These are phyloP conservation scores for Colletotrichum coccodes DNA, from an alignment of 2,329 filamentous ascomycete genomes.

Conservation along the genomic window DNA sequence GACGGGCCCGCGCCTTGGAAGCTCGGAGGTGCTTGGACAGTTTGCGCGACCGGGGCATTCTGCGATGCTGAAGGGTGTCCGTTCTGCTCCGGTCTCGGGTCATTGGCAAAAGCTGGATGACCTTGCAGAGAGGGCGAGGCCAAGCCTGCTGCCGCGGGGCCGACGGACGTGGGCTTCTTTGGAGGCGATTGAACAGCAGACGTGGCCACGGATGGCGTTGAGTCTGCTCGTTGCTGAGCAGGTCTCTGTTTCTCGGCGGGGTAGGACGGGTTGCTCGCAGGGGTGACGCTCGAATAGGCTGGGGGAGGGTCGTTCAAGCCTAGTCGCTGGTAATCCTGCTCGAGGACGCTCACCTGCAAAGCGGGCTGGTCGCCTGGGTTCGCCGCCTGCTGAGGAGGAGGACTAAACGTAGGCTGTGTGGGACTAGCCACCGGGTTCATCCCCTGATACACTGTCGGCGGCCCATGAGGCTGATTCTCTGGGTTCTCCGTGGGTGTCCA, in stretches of 20 bases:
- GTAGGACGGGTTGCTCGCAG: slow-evolving; percentile 67
- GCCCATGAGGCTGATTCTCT: slow-evolving; percentile 86
- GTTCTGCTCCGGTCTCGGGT: slow-evolving; percentile 67
- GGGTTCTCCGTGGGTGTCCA: slow-evolving; percentile 97
- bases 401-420: slow-evolving; percentile 58
- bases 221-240: slow-evolving; percentile 39
- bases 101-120: slow-evolving; percentile 93
- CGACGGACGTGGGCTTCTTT: slow-evolving; percentile 40
- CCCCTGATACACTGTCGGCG: slow-evolving; percentile 92
- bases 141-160: slow-evolving; percentile 41
- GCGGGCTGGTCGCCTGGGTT: slow-evolving; percentile 43
- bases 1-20: slow-evolving; percentile 67
- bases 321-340: slow-evolving; percentile 87
- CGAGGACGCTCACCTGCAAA: slow-evolving; percentile 76
- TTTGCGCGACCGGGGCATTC: slow-evolving; percentile 18
- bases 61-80: slow-evolving; percentile 40
- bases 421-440: slow-evolving; percentile 72
- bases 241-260: slow-evolving; percentile 81
- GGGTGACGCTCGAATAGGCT: slow-evolving; percentile 87
- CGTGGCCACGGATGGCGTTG: slow-evolving; percentile 40
- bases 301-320: slow-evolving; percentile 87
- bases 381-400: slow-evolving; percentile 52
- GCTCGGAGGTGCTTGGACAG: slow-evolving; percentile 52
- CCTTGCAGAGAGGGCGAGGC: slow-evolving; percentile 64
- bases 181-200: slow-evolving; percentile 44